Base-by-base conservation (phyloP, 2,329 filamentous ascomycete species). In the Corinectria fuckeliana region DNA sequence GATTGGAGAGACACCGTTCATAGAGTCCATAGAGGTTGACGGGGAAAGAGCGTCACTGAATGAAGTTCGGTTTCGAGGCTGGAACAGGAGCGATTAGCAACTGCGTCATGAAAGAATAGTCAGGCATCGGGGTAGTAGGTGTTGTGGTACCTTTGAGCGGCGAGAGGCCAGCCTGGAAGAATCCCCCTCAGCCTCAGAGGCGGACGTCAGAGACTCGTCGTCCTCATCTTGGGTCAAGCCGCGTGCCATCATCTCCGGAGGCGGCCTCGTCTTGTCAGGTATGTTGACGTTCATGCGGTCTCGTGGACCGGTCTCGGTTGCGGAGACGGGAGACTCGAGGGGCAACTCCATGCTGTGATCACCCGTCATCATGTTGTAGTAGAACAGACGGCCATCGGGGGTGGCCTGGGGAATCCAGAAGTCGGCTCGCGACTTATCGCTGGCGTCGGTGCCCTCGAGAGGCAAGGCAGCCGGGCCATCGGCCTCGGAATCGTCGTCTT, bases 341-440 rank as follows among this genome's bases (percentile, higher is more conserved):
- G 95, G 95, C 61, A 99, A 81, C 74, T 99, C 95, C 87, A 93
- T 95, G 63, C 91, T 96, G 72, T 91, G 96, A 71, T 96, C 92
- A 55, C 94, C 93, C 0, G 95, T 99, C 80, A 97, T 88, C 63
- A 94, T 98, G 76, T 99, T 99, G 83, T 96, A 98, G 79, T 98
- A 99, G 77, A 96, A 99, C 21, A 99, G 79, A 56, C 93, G 86
- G 53, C 95, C 95, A 74, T 98, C 93, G 1, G 92, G 87, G 0
- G 95, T 99, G 13, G 93, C 95, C 79, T 99, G 95, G 16, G 95
- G 95, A 67, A 99, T 97, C 95, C 95, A 99, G 74, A 96, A 99
- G 66, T 96, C 94, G 44, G 94, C 93, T 74, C 94, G 89, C 68
- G 95, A 93, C 72, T 91, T 91, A 71, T 89, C 88, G 63, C 62